Evolutionary conservation across 345 rosid genomes (phyloP).

Genomic region (Camelina sativa): DNA sequence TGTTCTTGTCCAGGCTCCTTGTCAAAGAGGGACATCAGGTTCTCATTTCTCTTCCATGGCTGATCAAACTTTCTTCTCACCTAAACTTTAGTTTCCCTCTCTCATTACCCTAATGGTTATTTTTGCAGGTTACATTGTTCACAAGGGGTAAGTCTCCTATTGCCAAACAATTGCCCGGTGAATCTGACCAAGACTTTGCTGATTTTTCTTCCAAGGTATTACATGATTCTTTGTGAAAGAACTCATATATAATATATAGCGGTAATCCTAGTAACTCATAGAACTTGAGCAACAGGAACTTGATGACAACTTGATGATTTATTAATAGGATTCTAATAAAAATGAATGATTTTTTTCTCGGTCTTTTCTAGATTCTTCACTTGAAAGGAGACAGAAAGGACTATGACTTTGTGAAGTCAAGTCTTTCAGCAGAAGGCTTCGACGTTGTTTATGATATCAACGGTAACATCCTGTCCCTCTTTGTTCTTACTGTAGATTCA

Average conservation of each 20-base stretch:
- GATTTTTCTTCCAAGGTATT: constrained; percentile 89
- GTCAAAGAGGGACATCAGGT: constrained; percentile 96
- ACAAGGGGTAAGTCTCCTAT: constrained; percentile 93
- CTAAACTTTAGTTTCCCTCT: neutral
- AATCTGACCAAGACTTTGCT: constrained; percentile 82
- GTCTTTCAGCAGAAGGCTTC: constrained; percentile 90
- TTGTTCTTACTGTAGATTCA: constrained; percentile 3
- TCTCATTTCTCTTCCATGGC: constrained; percentile 26
- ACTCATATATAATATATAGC: neutral
- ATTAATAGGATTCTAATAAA: neutral
- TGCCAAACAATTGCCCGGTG: constrained; percentile 85
- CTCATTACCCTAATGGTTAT: constrained; percentile 12
- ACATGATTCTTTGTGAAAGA: constrained; percentile 16
- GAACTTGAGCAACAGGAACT: neutral
- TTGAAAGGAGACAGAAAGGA: constrained; percentile 97
- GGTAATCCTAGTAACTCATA: neutral
- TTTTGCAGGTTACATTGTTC: constrained; percentile 84
- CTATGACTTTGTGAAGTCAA: constrained; percentile 91
- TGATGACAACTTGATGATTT: neutral
- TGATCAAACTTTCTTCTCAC: neutral
- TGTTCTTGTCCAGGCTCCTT: constrained; percentile 88
- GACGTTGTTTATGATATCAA: constrained; percentile 96
- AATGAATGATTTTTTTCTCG: constrained; percentile 3
- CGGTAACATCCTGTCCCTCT: constrained; percentile 48
- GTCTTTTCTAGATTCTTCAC: constrained; percentile 72